Evolutionary conservation across 1,284 basidiomycete genomes (phyloP).

Genomic region (Cutaneotrichosporon sp.): DNA sequence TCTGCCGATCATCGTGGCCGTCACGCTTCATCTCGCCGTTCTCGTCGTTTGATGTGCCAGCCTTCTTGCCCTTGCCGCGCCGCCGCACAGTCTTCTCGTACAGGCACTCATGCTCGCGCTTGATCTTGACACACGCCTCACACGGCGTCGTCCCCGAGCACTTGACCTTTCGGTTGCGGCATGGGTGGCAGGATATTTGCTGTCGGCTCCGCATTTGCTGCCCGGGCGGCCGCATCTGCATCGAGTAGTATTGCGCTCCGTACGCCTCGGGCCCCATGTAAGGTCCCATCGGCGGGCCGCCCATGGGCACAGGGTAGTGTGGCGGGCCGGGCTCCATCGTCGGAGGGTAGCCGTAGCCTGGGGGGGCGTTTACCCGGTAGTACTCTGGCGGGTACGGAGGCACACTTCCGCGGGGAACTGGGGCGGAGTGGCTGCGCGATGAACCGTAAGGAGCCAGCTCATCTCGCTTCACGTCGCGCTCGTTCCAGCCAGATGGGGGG

Average conservation of each 20-base stretch:
- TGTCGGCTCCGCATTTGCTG: slow-evolving; percentile 30
- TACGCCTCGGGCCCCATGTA: background rate
- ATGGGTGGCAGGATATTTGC: slow-evolving; percentile 44
- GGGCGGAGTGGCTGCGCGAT: slow-evolving; percentile 2
- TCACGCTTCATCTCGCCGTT: background rate
- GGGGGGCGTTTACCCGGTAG: background rate
- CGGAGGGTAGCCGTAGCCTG: background rate
- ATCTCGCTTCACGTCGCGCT: background rate
- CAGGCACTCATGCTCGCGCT: slow-evolving; percentile 33
- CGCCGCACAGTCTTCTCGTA: slow-evolving; percentile 41
- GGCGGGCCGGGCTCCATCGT: background rate
- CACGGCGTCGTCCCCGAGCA: slow-evolving; percentile 46
- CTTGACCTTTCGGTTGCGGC: slow-evolving; percentile 42
- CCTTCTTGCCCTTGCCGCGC: slow-evolving; percentile 38
- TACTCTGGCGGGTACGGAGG: background rate
- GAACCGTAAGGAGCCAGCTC: background rate
- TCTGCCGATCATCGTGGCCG: slow-evolving; percentile 1
- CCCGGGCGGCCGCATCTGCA: background rate
- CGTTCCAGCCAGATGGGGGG: background rate
- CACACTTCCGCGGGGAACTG: background rate
- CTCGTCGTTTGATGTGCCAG: background rate
- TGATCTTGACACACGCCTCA: slow-evolving; percentile 35
- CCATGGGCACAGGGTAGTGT: background rate
- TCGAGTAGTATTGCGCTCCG: background rate
- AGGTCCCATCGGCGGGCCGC: background rate